Evolutionary conservation across 164 flowering plant species (phyloP).

Genomic region (Amborella trichopoda): DNA sequence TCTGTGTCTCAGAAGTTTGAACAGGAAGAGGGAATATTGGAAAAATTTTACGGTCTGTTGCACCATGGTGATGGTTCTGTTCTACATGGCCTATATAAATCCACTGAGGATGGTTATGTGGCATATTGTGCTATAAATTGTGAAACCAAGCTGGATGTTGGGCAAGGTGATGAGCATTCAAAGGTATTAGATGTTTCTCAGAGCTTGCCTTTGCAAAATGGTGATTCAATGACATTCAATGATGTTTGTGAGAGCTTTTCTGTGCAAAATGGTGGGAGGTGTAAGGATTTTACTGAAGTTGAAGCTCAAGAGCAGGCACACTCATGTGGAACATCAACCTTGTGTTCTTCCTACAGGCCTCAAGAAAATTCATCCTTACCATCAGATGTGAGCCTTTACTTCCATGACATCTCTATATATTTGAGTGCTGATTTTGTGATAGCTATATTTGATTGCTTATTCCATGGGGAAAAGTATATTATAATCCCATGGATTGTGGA

Average conservation of each 20-base stretch:
- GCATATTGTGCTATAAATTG: conserved; percentile 59
- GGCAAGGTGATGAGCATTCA: conserved; percentile 4
- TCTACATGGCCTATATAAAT: conserved; percentile 17
- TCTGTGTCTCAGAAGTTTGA: conserved; percentile 71
- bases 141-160: conserved; percentile 14
- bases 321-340: conserved; percentile 24
- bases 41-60: conserved; percentile 25
- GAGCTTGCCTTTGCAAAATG: conserved; percentile 4
- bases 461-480: too few species aligned
- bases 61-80: conserved; percentile 23
- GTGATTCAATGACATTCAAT: too few species aligned
- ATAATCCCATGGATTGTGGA: too few species aligned
- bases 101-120: conserved; percentile 35
- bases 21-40: conserved; percentile 34
- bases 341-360: conserved; percentile 13
- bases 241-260: too few species aligned
- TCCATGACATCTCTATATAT: too few species aligned
- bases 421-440: too few species aligned
- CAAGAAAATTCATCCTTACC: conserved; percentile 9
- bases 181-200: conserved; percentile 9
- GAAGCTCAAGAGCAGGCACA: conserved; percentile 19
- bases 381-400: conserved; percentile 27
- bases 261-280: neutral
- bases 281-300: conserved; percentile 7
- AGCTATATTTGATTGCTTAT: too few species aligned